Evolutionary conservation across 2,329 filamentous ascomycete genomes (phyloP).

Genomic region (Botryotinia calthae): DNA sequence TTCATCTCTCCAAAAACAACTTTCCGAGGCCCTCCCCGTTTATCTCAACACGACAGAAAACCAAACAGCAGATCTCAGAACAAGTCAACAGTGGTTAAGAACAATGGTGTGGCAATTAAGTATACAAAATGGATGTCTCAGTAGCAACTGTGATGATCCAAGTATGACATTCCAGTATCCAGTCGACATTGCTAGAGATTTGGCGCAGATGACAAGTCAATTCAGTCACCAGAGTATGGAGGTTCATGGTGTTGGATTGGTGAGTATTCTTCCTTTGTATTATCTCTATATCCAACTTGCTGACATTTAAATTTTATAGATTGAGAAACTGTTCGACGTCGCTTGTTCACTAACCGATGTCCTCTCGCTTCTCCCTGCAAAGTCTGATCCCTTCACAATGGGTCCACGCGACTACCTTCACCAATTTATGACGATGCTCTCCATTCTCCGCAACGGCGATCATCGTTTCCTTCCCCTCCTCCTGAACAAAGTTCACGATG

Average conservation of each 20-base stretch:
- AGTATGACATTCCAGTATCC: constrained; percentile 62
- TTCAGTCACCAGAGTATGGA: constrained; percentile 73
- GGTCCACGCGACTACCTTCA: constrained; percentile 73
- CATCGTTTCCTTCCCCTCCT: constrained; percentile 75
- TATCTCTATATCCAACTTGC: constrained; percentile 19
- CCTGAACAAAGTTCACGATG: constrained; percentile 70
- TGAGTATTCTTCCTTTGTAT: constrained; percentile 43
- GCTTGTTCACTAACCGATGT: constrained; percentile 72
- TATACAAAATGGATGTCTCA: constrained; percentile 53
- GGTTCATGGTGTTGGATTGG: constrained; percentile 69
- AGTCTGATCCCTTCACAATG: constrained; percentile 59
- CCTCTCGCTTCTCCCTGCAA: constrained; percentile 61
- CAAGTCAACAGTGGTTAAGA: constrained; percentile 65
- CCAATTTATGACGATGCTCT: constrained; percentile 65
- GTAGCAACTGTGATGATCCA: constrained; percentile 48
- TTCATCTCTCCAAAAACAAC: constrained; percentile 58
- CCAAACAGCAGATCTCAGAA: constrained; percentile 53
- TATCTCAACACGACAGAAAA: constrained; percentile 52
- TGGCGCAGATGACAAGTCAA: constrained; percentile 64
- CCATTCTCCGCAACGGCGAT: constrained; percentile 70
- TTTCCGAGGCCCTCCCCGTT: constrained; percentile 53
- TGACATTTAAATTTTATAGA: constrained; percentile 39
- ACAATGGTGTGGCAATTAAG: constrained; percentile 62
- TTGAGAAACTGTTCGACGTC: constrained; percentile 79
- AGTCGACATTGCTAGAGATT: constrained; percentile 59